Percentiles rank a stretch among this genome's conserved stretches.
These are phyloP conservation scores for Syzygium oleosum DNA, from an alignment of 345 rosid species.

Conservation along the genomic window DNA sequence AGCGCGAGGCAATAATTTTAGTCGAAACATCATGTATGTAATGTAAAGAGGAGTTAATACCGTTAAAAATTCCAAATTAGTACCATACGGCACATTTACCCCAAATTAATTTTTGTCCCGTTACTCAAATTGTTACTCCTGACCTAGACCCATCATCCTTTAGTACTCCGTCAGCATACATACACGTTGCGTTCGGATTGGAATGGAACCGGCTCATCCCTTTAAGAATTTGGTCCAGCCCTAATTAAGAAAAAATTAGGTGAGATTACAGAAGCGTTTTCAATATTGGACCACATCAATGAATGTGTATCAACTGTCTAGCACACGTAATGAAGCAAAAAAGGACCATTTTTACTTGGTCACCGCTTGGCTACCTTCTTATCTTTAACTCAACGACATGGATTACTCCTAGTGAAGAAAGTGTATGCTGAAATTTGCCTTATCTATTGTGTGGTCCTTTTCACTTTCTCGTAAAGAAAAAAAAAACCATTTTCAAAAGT, in stretches of 20 bases:
- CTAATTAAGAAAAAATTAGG: not conserved
- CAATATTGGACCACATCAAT: not conserved
- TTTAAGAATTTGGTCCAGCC: not conserved
- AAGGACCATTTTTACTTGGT: not conserved
- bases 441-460: not conserved
- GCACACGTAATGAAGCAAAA: not conserved
- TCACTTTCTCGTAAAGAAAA: not conserved
- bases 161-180: not conserved
- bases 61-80: not conserved
- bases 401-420: not conserved
- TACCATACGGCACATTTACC: not conserved
- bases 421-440: not conserved
- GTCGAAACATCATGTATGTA: not conserved
- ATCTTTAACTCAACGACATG: not conserved
- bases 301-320: not conserved
- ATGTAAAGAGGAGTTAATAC: not conserved
- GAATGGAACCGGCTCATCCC: not conserved
- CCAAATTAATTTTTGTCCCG: rapidly evolving
- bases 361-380: not conserved
- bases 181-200: not conserved
- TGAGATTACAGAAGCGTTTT: not conserved
- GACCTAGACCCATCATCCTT: not conserved
- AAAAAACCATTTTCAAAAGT: not conserved
- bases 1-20: not conserved
- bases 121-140: not conserved